phyloP scores from a whole-genome alignment of 2,329 filamentous ascomycete genomes.

The Microdochium bolleyi region DNA sequence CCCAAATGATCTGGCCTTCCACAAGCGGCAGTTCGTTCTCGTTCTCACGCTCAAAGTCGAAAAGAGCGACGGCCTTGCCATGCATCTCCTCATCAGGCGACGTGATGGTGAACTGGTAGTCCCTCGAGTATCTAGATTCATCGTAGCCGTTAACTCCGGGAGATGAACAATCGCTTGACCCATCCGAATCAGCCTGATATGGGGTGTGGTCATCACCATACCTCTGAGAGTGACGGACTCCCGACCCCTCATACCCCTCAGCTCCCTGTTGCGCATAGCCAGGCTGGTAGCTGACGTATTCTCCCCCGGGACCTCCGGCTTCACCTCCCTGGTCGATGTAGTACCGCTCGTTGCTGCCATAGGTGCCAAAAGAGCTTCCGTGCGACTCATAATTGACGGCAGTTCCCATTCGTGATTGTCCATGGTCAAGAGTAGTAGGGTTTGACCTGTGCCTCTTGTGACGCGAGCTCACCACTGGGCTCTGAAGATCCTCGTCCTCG shows the following conservation, averaged over 20 bases:
- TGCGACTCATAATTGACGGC: constrained; percentile 54
- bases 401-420: constrained; percentile 40
- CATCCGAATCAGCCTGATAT: constrained; percentile 48
- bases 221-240: constrained; percentile 39
- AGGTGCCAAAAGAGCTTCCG: constrained; percentile 51
- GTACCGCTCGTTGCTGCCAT: constrained; percentile 62
- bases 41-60: constrained; percentile 91
- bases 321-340: constrained; percentile 65
- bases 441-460: constrained; percentile 81
- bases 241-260: constrained; percentile 36
- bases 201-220: constrained; percentile 36
- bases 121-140: constrained; percentile 75
- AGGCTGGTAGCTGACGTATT: constrained; percentile 71
- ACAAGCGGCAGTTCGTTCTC: constrained; percentile 90
- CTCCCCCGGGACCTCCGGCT: constrained; percentile 68
- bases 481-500: constrained; percentile 91
- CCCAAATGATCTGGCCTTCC: constrained; percentile 93
- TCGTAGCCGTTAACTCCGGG: constrained; percentile 53
- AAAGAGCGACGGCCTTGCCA: constrained; percentile 89
- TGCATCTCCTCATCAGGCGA: constrained; percentile 97
- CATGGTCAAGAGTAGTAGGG: constrained; percentile 37
- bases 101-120: constrained; percentile 92
- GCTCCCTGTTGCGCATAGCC: neutral
- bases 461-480: constrained; percentile 76
- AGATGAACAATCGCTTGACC: constrained; percentile 50